Conservation (phyloP, 495 filamentous ascomycete species). For the Penicillium lagena region DNA sequence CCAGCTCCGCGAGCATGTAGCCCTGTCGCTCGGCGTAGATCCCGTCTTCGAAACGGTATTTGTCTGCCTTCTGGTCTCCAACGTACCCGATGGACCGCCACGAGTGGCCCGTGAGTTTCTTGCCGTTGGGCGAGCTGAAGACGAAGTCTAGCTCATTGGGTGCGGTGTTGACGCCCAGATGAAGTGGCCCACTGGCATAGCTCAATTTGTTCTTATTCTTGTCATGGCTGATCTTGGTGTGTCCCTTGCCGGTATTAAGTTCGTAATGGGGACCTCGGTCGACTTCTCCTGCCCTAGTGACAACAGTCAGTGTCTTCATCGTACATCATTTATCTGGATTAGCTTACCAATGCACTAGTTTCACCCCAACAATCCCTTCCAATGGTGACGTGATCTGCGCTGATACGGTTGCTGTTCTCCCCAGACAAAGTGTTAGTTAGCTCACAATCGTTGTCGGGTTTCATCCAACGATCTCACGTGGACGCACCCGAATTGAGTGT, state of each 20-base stretch:
- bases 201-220: constrained; percentile 36
- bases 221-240: constrained; percentile 41
- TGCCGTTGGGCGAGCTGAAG: constrained; percentile 43
- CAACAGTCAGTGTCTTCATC: background rate
- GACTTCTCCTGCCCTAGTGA: constrained; percentile 28
- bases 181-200: constrained; percentile 48
- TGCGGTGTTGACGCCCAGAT: constrained; percentile 44
- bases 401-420: constrained; percentile 18
- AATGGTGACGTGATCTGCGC: constrained; percentile 42
- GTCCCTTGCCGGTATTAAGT: constrained; percentile 41
- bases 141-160: constrained; percentile 51
- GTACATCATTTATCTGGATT: background rate
- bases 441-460: no score
- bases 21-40: constrained; percentile 50
- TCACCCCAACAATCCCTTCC: constrained; percentile 56
- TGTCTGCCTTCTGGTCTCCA: constrained; percentile 44
- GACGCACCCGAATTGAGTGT: constrained; percentile 48
- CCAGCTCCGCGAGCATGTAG: constrained; percentile 57
- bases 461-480: no score
- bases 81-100: constrained; percentile 52
- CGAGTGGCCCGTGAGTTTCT: constrained; percentile 51
- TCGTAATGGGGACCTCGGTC: constrained; percentile 59
- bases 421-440: no score
- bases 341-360: constrained; percentile 57
- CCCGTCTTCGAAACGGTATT: constrained; percentile 43